Percentiles rank a stretch among this genome's conserved stretches.
phyloP scores from a whole-genome alignment of 179 eudicot genomes.

The Spinacia oleracea region DNA sequence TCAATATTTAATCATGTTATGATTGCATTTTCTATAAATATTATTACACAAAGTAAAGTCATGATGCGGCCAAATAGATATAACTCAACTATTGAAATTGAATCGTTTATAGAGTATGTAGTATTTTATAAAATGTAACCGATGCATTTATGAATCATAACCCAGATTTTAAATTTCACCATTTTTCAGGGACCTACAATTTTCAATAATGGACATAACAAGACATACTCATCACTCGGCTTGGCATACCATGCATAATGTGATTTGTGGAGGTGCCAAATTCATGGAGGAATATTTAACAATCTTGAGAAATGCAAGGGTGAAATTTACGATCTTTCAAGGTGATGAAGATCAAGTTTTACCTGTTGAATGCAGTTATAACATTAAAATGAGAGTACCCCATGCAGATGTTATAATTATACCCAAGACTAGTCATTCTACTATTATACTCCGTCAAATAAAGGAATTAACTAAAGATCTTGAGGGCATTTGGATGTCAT shows the following conservation, averaged over 20 bases:
- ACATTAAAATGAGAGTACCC: constrained; percentile 53
- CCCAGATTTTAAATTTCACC: neutral
- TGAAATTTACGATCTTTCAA: constrained; percentile 49
- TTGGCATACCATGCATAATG: constrained; percentile 84
- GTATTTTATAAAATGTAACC: neutral
- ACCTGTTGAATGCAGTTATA: constrained; percentile 54
- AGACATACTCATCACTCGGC: constrained; percentile 84
- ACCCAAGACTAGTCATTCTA: constrained; percentile 46
- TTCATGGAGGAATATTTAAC: constrained; percentile 52
- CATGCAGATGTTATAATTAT: constrained; percentile 42
- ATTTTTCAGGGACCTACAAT: constrained; percentile 46
- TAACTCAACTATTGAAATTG: no score
- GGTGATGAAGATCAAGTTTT: constrained; percentile 56
- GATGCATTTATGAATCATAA: no score
- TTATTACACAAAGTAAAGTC: no score
- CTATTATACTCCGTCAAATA: constrained; percentile 44
- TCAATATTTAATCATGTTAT: no score
- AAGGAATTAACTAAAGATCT: constrained; percentile 44
- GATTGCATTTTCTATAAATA: neutral
- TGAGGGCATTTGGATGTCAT: constrained; percentile 45
- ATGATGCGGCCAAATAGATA: no score
- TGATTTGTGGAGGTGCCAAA: constrained; percentile 66
- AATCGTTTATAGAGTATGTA: no score
- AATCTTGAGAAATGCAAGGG: constrained; percentile 24
- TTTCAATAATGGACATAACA: constrained; percentile 46